phyloP scores from a whole-genome alignment of 2,329 filamentous ascomycete genomes.

The Claviceps monticola region DNA sequence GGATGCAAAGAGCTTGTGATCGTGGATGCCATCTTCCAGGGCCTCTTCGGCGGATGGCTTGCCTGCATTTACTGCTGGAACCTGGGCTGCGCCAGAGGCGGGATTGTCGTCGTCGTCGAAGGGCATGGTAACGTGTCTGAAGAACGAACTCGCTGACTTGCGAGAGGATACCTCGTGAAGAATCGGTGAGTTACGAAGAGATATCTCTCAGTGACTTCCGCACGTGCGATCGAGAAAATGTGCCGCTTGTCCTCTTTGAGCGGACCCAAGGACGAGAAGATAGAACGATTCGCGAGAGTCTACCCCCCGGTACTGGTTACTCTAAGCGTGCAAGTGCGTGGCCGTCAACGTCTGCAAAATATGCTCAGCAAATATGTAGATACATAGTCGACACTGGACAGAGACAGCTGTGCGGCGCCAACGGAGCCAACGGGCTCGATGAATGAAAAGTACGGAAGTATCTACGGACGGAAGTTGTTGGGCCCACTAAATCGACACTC shows the following conservation, averaged over 20 bases:
- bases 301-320: background rate
- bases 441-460: too few relatives aligned
- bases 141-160: background rate
- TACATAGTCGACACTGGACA: too few relatives aligned
- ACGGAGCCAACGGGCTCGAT: background rate
- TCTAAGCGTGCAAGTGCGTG: background rate
- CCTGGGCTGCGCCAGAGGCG: constrained; percentile 9
- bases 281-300: background rate
- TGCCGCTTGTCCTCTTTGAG: background rate
- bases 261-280: background rate
- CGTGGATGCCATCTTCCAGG: constrained; percentile 67
- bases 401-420: too few relatives aligned
- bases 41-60: constrained; percentile 36
- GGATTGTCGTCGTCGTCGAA: constrained; percentile 32
- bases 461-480: too few relatives aligned
- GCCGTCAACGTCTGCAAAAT: too few relatives aligned
- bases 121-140: constrained; percentile 17
- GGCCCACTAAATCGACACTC: too few relatives aligned
- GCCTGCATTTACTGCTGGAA: constrained; percentile 14
- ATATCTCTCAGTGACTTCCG: background rate
- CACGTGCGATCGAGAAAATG: background rate
- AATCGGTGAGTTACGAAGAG: too few relatives aligned
- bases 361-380: too few relatives aligned
- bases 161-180: too few relatives aligned
- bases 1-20: constrained; percentile 61